These are phyloP conservation scores for Plasmodium ovale DNA, from an alignment of 169 alveolate genomes.

Conservation along the genomic window DNA sequence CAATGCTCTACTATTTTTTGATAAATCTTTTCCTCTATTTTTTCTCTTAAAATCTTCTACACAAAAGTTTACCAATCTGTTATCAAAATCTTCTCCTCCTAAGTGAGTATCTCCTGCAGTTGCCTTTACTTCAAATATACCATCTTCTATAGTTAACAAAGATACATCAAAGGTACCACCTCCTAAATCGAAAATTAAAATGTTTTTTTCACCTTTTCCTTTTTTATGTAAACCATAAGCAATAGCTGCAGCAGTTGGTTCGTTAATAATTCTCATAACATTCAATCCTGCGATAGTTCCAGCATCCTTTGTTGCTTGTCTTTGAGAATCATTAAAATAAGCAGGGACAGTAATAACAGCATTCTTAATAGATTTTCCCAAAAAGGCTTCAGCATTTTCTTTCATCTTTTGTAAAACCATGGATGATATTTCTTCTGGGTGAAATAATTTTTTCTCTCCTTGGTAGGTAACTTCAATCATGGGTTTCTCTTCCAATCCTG, in stretches of 20 bases:
- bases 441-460: conserved; percentile 93
- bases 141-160: conserved; percentile 96
- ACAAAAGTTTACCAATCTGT: conserved; percentile 96
- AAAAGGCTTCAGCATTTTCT: conserved; percentile 97
- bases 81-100: conserved; percentile 99
- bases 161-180: conserved; percentile 99
- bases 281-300: conserved; percentile 99
- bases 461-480: conserved; percentile 90
- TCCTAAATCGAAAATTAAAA: conserved; percentile 97
- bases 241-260: conserved; percentile 99
- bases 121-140: conserved; percentile 98
- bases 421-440: conserved; percentile 97
- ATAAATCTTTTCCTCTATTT: conserved; percentile 92
- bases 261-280: conserved; percentile 97
- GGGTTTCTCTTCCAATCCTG: conserved; percentile 91
- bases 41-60: conserved; percentile 95
- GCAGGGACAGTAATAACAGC: conserved; percentile 99
- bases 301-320: conserved; percentile 99
- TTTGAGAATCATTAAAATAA: conserved; percentile 98
- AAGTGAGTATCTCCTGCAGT: conserved; percentile 99
- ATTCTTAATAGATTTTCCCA: conserved; percentile 94
- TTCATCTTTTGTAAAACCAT: conserved; percentile 97
- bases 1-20: conserved; percentile 93
- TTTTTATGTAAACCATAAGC: conserved; percentile 98
- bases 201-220: conserved; percentile 93